Conservation (phyloP, 768 basidiomycete species). For the Coprinellus aureogranulatus region DNA sequence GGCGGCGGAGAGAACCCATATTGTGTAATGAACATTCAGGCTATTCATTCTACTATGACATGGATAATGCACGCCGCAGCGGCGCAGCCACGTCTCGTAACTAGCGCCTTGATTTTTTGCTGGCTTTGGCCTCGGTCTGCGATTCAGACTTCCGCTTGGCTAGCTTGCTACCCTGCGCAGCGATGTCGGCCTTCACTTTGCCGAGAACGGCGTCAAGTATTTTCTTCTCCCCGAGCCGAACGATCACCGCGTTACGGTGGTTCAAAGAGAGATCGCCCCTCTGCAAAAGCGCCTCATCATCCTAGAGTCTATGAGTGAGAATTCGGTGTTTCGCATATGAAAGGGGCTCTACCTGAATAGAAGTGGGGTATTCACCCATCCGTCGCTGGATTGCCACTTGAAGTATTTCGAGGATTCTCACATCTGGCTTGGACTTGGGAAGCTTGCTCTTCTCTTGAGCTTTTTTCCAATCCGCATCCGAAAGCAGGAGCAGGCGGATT, state of each 20-base stretch:
- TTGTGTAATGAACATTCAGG: too few relatives aligned
- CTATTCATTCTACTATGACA: too few relatives aligned
- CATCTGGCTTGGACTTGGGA: constrained; percentile 68
- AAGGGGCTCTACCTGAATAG: constrained; percentile 53
- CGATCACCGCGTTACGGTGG: constrained; percentile 62
- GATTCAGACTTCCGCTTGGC: constrained; percentile 10
- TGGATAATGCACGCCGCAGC: constrained; percentile 6
- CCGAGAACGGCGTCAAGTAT: constrained; percentile 43
- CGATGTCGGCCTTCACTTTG: constrained; percentile 16
- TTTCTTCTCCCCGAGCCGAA: constrained; percentile 78
- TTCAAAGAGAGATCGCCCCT: constrained; percentile 37
- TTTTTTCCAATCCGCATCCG: constrained; percentile 58
- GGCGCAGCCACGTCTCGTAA: not conserved
- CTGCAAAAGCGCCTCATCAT: constrained; percentile 53
- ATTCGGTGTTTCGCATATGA: not conserved
- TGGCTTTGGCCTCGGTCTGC: constrained; percentile 4
- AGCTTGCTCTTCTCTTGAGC: constrained; percentile 60
- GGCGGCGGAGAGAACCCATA: too few relatives aligned
- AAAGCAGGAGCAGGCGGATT: constrained; percentile 57
- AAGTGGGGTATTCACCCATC: constrained; percentile 54
- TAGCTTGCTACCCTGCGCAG: not conserved
- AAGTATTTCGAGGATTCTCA: constrained; percentile 44
- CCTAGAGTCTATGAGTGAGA: constrained; percentile 13
- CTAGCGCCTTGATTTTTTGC: constrained; percentile 10
- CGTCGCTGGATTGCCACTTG: constrained; percentile 49